These are phyloP conservation scores for Populus hybrid DNA, from an alignment of 441 rosid species.

Conservation along the genomic window DNA sequence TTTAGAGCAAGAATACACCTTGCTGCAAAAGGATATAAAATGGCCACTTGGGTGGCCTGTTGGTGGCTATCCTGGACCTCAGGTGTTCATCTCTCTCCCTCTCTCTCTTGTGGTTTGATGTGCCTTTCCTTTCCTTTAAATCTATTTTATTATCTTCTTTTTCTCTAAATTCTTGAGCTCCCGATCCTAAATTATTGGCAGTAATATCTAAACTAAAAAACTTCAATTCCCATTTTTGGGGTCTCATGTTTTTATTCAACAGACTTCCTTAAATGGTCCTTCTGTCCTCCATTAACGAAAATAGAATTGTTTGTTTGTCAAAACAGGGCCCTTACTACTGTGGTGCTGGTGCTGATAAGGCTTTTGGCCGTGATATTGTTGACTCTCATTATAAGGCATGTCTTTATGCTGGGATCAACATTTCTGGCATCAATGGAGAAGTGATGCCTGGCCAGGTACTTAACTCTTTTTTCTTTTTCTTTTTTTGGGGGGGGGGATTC, in stretches of 20 bases:
- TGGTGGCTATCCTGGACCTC: constrained; percentile 72
- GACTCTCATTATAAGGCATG: constrained; percentile 76
- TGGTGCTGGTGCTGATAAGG: constrained; percentile 68
- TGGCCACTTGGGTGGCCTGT: constrained; percentile 86
- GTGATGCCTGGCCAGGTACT: constrained; percentile 79
- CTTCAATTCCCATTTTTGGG: not conserved
- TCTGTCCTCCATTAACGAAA: not conserved
- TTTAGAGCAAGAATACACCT: constrained; percentile 77
- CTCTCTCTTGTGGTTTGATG: not conserved
- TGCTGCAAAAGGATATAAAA: constrained; percentile 49
- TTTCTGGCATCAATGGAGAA: constrained; percentile 74
- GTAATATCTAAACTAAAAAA: not conserved
- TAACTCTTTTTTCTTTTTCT: too few species aligned
- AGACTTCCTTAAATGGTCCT: too few species aligned
- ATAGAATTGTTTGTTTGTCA: not conserved
- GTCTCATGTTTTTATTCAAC: too few species aligned
- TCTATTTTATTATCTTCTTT: not conserved
- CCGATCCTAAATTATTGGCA: not conserved
- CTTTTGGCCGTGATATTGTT: constrained; percentile 67
- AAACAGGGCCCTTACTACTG: constrained; percentile 68
- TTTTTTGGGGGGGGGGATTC: not conserved
- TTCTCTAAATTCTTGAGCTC: not conserved
- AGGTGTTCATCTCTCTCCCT: constrained; percentile 18
- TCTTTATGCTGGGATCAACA: constrained; percentile 67
- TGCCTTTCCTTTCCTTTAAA: not conserved